phyloP scores from a whole-genome alignment of 2,329 filamentous ascomycete genomes.

The Pestalotiopsis sp. region DNA sequence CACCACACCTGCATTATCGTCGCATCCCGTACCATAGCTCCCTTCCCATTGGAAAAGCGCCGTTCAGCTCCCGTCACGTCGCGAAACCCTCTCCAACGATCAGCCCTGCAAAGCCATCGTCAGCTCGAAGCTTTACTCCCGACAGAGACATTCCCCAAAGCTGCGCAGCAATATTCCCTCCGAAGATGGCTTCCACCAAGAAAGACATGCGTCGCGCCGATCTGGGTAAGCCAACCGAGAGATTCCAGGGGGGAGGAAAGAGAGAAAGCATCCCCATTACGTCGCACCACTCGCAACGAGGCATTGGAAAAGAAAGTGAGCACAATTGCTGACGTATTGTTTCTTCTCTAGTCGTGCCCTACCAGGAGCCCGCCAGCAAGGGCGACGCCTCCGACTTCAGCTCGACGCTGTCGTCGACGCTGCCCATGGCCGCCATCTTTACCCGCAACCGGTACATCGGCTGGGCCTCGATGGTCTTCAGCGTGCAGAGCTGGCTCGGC shows the following conservation, averaged over 20 bases:
- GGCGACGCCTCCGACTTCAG: constrained; percentile 68
- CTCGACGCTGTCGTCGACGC: constrained; percentile 72
- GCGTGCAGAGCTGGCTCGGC: constrained; percentile 76
- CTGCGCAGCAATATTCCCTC: neutral
- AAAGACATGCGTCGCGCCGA: constrained; percentile 79
- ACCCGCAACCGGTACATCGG: constrained; percentile 82
- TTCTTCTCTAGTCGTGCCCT: constrained; percentile 74
- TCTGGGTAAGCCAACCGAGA: constrained; percentile 59
- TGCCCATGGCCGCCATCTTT: constrained; percentile 97
- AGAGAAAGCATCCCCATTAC: neutral
- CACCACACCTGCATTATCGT: neutral
- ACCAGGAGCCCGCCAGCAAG: constrained; percentile 74
- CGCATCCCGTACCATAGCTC: neutral
- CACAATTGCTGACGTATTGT: constrained; percentile 9
- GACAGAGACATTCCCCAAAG: neutral
- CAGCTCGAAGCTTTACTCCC: neutral
- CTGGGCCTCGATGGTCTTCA: constrained; percentile 74
- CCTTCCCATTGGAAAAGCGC: no score
- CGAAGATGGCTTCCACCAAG: constrained; percentile 65
- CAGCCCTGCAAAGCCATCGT: neutral
- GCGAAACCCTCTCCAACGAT: neutral
- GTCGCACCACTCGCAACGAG: neutral
- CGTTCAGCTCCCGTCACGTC: neutral
- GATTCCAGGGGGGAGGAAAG: neutral
- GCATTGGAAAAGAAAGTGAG: neutral